These are phyloP conservation scores for Metarhizium sp. DNA, from an alignment of 2,329 filamentous ascomycete genomes.

Conservation along the genomic window DNA sequence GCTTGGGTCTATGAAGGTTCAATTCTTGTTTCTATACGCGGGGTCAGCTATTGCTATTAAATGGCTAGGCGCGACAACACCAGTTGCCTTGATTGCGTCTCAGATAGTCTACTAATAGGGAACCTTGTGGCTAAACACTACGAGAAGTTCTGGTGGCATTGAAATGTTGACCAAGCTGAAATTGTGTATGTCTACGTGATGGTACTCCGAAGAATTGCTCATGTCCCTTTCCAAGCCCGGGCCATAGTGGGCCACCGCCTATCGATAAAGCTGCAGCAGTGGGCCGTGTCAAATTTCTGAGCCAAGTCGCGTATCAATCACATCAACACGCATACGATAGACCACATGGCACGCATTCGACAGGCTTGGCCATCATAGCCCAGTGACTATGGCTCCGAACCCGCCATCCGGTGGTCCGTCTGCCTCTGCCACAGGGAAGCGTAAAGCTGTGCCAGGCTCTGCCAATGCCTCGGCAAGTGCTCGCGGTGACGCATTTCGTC, in stretches of 20 bases:
- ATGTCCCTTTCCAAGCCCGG: too few relatives aligned
- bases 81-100: too few relatives aligned
- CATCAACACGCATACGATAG: background rate
- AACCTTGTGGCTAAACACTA: too few relatives aligned
- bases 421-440: conserved; percentile 16
- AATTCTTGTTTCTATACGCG: too few relatives aligned
- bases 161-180: too few relatives aligned
- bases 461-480: conserved; percentile 1
- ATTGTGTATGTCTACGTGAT: too few relatives aligned
- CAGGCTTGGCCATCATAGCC: background rate
- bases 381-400: conserved; percentile 17
- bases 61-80: too few relatives aligned
- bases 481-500: conserved; percentile 16
- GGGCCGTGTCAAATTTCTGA: conserved; percentile 2
- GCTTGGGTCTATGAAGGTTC: too few relatives aligned
- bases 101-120: too few relatives aligned
- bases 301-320: background rate
- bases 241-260: background rate
- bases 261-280: conserved; percentile 5
- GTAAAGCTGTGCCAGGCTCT: conserved; percentile 11
- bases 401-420: conserved; percentile 16
- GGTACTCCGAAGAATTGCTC: too few relatives aligned
- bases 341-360: background rate
- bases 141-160: too few relatives aligned
- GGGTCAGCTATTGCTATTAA: too few relatives aligned